Evolutionary conservation across 495 filamentous ascomycete genomes (phyloP), one percentile per base, ranked within the genome.

Genomic region (Neurospora sp.): DNA sequence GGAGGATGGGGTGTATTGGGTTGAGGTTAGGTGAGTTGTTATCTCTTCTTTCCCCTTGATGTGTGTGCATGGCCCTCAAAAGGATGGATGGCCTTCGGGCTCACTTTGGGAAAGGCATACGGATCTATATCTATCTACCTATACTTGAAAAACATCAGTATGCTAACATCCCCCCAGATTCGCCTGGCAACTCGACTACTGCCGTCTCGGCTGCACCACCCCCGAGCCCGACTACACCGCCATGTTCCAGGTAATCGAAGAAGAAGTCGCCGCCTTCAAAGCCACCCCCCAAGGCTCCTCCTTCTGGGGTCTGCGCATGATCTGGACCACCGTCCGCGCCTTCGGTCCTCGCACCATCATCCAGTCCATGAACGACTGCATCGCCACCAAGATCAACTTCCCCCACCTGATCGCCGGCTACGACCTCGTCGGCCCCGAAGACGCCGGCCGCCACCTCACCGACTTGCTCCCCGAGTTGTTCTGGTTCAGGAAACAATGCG

Each of bases 401-500:
- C 94, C 95, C 2, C 84, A 92, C 41, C 83, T 94, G 1, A 89
- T 99, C 74, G 90, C 91, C 40, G 96, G 96, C 20, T 97, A 91
- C 82, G 96, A 98, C 81, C 78, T 97, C 16, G 93, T 96, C 11
- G 94, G 93, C 1, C 91, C 93, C 81, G 96, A 97, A 84, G 91
- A 95, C 75, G 76, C 83, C 6, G 94, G 94, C 7, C 86, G 92
- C 46, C 84, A 93, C 1, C 88, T 97, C 10, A 86, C 85, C 38
- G 91, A 94, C 75, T 83, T 96, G 3, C 86, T 93, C 0, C 94
- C 94, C 0, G 87, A 96, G 70, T 82, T 98, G 1, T 94, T 98
- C 77, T 97, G 93, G 93, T 98, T 98, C 84, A 89, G 89, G 42
- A 95, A 95, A 77, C 87, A 88, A 70, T 98, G 94, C 78, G 87